Base-by-base conservation (phyloP, 306 rosid species). In the Prunus mira region DNA sequence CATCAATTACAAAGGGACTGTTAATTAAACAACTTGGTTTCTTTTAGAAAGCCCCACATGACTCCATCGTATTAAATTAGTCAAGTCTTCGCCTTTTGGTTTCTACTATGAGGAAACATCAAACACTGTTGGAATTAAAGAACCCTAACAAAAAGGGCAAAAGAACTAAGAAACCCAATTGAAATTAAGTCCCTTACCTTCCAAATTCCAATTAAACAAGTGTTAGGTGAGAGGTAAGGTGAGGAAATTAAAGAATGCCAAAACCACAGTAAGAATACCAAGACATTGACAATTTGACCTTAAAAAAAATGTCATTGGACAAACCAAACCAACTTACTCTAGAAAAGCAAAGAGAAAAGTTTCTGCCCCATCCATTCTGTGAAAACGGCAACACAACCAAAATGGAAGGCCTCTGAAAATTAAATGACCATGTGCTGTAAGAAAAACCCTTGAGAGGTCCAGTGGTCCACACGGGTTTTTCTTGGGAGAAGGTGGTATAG, bases 301-400 rank as follows among this genome's bases (percentile, higher is more conserved):
- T 5, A 0, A 34, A 34, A 38, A 38, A 38, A 6, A 6, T 7
- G 43, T 56, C 62, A 56, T 22, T 10, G 14, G 61, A 9, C 19
- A 10, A 2, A 55, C 15, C 61, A 56, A 56, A 9, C 9, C 11
- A 66, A n/a, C 64, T 69, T 32, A 64, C 69, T n/a, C 55, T 3
- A 43, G 9, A 69, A 65, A 27, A 15, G 0, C 30, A 47, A 22
- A 51, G 64, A 19, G 28, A 32, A 41, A 8, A 1, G 10, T 67
- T 32, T 61, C 46, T 17, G 67, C 14, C 27, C 25, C 13, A 41
- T 5, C 28, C 12, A 17, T 20, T 19, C 58, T 12, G 72, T 63
- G 79, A 87, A 84, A 82, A 69, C 43, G 71, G 65, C 84, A 69
- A 25, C 20, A 79, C 86, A 47, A 18, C 38, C 43, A 30, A 56